Evolutionary conservation across 2,329 filamentous ascomycete genomes (phyloP).

Genomic region (Colletotrichum kahawae): DNA sequence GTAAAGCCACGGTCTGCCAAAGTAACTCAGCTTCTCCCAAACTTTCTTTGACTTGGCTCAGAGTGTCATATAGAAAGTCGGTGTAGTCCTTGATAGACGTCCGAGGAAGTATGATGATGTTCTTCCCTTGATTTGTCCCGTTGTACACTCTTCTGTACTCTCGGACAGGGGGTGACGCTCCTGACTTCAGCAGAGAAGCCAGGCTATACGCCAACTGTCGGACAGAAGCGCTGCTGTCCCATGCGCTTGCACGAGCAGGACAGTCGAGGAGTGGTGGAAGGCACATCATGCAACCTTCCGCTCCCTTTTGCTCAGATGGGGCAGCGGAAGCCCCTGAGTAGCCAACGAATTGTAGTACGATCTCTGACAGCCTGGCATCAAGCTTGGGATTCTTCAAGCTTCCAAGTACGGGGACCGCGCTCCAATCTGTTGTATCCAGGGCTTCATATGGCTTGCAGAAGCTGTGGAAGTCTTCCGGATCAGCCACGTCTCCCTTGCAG

Average conservation of each 20-base stretch:
- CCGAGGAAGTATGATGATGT: slow-evolving; percentile 2
- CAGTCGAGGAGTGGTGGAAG: slow-evolving; percentile 68
- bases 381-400: slow-evolving; percentile 21
- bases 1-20: slow-evolving; percentile 16
- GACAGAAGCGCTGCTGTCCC: slow-evolving; percentile 56
- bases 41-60: slow-evolving; percentile 27
- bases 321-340: slow-evolving; percentile 37
- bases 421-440: slow-evolving; percentile 14
- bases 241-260: slow-evolving; percentile 58
- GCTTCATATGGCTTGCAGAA: slow-evolving; percentile 37
- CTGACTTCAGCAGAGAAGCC: slow-evolving; percentile 22
- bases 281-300: slow-evolving; percentile 55
- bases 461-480: slow-evolving; percentile 27
- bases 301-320: slow-evolving; percentile 26
- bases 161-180: slow-evolving; percentile 26
- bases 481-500: slow-evolving; percentile 9
- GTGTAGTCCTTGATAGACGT: slow-evolving; percentile 6
- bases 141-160: slow-evolving; percentile 41
- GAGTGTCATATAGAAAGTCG: slow-evolving; percentile 15
- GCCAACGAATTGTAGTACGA: slow-evolving; percentile 34
- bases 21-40: slow-evolving; percentile 21
- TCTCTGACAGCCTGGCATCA: slow-evolving; percentile 45
- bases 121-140: slow-evolving; percentile 12
- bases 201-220: slow-evolving; percentile 61
- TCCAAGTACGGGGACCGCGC: not conserved